Evolutionary conservation across 805 yeast species (phyloP).

Genomic region (Brettanomyces naardenensis): DNA sequence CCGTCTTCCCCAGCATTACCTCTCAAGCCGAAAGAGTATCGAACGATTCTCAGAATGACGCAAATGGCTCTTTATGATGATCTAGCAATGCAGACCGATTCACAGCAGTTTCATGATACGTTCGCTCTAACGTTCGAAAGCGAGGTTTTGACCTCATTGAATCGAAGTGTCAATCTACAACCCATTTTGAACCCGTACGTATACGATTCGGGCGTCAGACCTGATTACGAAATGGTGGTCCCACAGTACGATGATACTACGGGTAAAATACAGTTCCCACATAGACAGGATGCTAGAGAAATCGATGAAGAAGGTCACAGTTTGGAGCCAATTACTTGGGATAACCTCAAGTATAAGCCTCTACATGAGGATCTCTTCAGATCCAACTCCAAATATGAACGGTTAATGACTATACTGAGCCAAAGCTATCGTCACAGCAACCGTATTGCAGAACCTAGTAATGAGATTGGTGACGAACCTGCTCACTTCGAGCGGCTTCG

Average conservation of each 20-base stretch:
- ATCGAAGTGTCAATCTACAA: slow-evolving; percentile 67
- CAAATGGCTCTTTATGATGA: slow-evolving; percentile 80
- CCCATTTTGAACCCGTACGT: slow-evolving; percentile 66
- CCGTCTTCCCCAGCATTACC: too few relatives aligned
- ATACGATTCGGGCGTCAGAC: slow-evolving; percentile 38
- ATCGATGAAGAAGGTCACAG: slow-evolving; percentile 3
- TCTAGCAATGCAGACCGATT: slow-evolving; percentile 74
- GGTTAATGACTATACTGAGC: slow-evolving; percentile 68
- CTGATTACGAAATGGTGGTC: slow-evolving; percentile 30
- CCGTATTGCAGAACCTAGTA: slow-evolving; percentile 10
- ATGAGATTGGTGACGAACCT: slow-evolving; percentile 19
- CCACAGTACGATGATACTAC: slow-evolving; percentile 31
- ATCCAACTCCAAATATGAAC: slow-evolving; percentile 81
- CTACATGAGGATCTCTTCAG: slow-evolving; percentile 68
- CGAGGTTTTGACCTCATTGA: slow-evolving; percentile 73
- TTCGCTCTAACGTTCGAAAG: slow-evolving; percentile 78
- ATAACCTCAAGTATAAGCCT: slow-evolving; percentile 23
- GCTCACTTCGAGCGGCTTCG: slow-evolving; percentile 77
- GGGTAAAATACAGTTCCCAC: slow-evolving; percentile 27
- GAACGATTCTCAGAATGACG: slow-evolving; percentile 74
- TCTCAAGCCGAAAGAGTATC: slow-evolving; percentile 63
- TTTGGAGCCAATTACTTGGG: slow-evolving; percentile 13
- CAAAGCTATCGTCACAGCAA: slow-evolving; percentile 34
- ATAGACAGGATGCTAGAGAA: slow-evolving; percentile 32
- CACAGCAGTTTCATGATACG: slow-evolving; percentile 69